phyloP scores from a whole-genome alignment of 139 green algal genomes.

The Tetratostichococcus sp. region DNA sequence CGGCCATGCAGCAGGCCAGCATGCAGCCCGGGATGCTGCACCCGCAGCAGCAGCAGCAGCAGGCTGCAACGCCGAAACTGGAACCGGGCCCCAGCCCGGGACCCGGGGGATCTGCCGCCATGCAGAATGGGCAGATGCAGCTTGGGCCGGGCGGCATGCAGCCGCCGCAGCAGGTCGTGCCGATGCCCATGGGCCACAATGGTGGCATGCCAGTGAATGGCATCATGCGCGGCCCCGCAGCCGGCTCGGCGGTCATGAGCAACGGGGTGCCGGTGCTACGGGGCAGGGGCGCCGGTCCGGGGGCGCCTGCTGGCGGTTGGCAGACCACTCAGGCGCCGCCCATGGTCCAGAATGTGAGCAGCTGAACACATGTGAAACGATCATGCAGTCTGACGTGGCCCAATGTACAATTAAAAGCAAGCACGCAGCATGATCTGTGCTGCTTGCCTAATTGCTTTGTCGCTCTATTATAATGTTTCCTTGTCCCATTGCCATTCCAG shows the following conservation, averaged over 20 bases:
- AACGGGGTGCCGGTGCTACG: not conserved
- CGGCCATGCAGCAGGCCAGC: not conserved
- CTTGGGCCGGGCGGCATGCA: no score
- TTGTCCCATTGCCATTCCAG: no score
- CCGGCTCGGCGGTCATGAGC: conserved; percentile 6
- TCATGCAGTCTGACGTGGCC: no score
- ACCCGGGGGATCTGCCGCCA: not conserved
- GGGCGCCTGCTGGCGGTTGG: not conserved
- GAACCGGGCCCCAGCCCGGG: not conserved
- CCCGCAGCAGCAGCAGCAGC: conserved; percentile 6
- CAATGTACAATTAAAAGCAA: no score
- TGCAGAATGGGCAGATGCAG: not conserved
- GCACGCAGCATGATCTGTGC: no score
- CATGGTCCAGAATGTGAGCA: not conserved
- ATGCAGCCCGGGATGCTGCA: conserved; percentile 1
- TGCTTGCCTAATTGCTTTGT: no score
- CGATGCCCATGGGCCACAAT: not conserved
- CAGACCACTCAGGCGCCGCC: not conserved
- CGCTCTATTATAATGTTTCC: no score
- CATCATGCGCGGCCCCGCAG: not conserved
- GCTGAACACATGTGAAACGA: no score
- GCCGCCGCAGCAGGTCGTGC: not conserved
- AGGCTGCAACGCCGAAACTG: not conserved
- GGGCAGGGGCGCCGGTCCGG: not conserved
- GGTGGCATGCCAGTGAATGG: not conserved